Evolutionary conservation across 176 grass and related monocot genomes (phyloP).

Genomic region (Pharus latifolius): DNA sequence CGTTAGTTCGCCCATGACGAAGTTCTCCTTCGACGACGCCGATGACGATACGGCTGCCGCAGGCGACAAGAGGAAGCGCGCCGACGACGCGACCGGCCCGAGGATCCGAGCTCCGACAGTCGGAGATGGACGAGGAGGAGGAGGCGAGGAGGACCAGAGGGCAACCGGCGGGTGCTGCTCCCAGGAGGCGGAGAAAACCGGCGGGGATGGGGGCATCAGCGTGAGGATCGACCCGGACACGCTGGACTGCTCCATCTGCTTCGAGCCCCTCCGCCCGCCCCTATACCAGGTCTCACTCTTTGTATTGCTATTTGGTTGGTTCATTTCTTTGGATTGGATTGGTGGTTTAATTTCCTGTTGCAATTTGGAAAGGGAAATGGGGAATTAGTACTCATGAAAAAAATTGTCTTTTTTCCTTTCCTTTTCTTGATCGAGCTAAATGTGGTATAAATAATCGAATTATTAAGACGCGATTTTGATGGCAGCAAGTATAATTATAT

Average conservation of each 20-base stretch:
- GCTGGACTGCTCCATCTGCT: slow-evolving; percentile 80
- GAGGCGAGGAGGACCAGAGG: neutral
- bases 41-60: slow-evolving; percentile 10
- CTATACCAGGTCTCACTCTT: slow-evolving; percentile 51
- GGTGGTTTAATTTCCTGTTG: neutral
- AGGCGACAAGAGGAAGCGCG: slow-evolving; percentile 16
- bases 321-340: too few relatives aligned
- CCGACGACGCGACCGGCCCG: neutral
- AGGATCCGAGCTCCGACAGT: neutral
- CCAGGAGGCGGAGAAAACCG: neutral
- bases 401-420: too few relatives aligned
- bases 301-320: neutral
- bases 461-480: too few relatives aligned
- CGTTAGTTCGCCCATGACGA: slow-evolving; percentile 30
- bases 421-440: too few relatives aligned
- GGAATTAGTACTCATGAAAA: too few relatives aligned
- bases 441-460: too few relatives aligned
- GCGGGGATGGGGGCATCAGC: slow-evolving; percentile 19
- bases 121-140: neutral
- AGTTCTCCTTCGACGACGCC: slow-evolving; percentile 48
- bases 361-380: neutral
- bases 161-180: neutral
- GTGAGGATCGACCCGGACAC: slow-evolving; percentile 58
- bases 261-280: slow-evolving; percentile 48
- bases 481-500: too few relatives aligned